Percentiles rank a stretch among this genome's conserved stretches.
Evolutionary conservation across 140 eudicot species (phyloP).

Genomic region (Cichorium intybus): DNA sequence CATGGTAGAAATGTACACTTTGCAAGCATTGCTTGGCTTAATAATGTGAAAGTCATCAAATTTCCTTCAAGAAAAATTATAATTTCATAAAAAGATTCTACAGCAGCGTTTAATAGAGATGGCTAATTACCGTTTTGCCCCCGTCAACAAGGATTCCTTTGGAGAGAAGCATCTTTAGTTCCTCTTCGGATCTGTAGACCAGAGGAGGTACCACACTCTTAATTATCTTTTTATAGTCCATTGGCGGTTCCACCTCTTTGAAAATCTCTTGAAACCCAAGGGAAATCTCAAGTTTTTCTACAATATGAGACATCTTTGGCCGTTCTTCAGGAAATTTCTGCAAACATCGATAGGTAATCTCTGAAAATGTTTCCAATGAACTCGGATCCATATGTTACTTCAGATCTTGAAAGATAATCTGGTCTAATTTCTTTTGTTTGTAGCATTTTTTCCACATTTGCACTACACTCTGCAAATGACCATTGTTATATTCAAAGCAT

Average conservation of each 20-base stretch:
- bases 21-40: no score
- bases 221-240: not conserved
- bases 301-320: not conserved
- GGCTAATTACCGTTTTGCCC: not conserved
- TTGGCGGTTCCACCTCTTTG: not conserved
- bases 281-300: not conserved
- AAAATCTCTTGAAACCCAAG: not conserved
- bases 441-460: not conserved
- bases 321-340: not conserved
- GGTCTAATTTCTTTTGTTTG: not conserved
- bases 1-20: no score
- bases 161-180: not conserved
- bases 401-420: not conserved
- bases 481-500: not conserved
- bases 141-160: not conserved
- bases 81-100: no score
- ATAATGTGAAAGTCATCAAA: no score
- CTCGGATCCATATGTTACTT: not conserved
- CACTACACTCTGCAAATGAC: not conserved
- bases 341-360: not conserved
- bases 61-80: no score
- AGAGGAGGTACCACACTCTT: no score
- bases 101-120: no score
- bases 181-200: not conserved
- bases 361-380: not conserved